A percentile compares a stretch with the other conserved stretches of the same genome.
Evolutionary conservation across 306 rosid genomes (phyloP).

Genomic region (Cicer judaicum): DNA sequence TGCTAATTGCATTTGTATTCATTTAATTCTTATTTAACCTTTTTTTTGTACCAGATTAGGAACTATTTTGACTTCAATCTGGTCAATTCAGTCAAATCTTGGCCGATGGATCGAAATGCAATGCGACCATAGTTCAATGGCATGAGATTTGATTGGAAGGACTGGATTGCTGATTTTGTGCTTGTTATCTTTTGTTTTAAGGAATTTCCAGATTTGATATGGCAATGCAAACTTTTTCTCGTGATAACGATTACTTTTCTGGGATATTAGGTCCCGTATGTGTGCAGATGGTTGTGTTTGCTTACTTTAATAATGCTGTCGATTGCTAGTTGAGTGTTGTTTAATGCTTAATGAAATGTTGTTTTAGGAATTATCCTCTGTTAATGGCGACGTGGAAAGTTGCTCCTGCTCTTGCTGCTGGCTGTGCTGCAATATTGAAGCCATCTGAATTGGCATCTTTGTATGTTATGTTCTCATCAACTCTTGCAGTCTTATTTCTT

Average conservation of each 20-base stretch:
- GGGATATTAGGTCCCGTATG: not conserved
- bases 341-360: not conserved
- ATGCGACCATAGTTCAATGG: not conserved
- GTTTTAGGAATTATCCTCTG: constrained; percentile 85
- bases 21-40: not conserved
- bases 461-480: constrained; percentile 63
- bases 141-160: not conserved
- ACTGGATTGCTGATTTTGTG: not conserved
- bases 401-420: constrained; percentile 98
- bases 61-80: not conserved
- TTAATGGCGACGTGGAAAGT: constrained; percentile 97
- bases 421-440: constrained; percentile 96
- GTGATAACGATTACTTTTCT: not conserved
- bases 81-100: constrained; percentile 8
- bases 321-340: constrained; percentile 8
- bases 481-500: constrained; percentile 35
- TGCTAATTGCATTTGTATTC: not conserved
- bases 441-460: constrained; percentile 94
- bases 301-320: not conserved
- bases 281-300: not conserved
- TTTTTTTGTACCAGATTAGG: not conserved
- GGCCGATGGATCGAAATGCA: not conserved
- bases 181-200: not conserved
- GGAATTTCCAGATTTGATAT: constrained; percentile 9
- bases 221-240: constrained; percentile 3